Evolutionary conservation across 805 yeast species (phyloP), one percentile per base, ranked within the genome.

Genomic region (Saccharomycopsis fodiens): DNA sequence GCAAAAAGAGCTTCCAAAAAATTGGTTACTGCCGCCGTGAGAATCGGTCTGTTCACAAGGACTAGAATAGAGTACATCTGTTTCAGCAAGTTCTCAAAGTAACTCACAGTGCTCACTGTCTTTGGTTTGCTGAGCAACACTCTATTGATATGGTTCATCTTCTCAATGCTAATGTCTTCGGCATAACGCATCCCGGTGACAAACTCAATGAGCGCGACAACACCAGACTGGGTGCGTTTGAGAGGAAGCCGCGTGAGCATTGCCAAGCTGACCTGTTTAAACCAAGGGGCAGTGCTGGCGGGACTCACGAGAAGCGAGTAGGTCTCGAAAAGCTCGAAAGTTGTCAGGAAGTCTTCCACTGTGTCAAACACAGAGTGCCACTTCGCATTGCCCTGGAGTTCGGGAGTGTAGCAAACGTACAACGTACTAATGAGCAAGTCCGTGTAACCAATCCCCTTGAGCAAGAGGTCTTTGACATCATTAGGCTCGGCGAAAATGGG

Each of bases 161-260:
- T 82, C 27, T 76, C 78, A n/a, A 79, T 61, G 51, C 79, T 79
- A 12, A 87, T 62, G 10, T 77, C 79, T 46, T 82, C 91, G 44
- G 72, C 69, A 35, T 86, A 94, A 46, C 96, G 67, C 21, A 85
- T 66, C 0, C 95, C 95, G 12, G 84, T 66, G 0, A 85, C 69
- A 51, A 85, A 78, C 60, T 91, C 97, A 23, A 88, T 69, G 41
- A 91, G 62, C 1, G 88, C 71, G 23, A 74, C 62, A 1, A 93
- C 77, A 0, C 97, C 97, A 55, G 82, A 80, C 1, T 62, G 59
- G 2, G 72, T 60, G 20, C 94, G 70, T 36, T 69, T 60, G 17
- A 76, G 58, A 1, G 84, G 82, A 22, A 86, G 61, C 2, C 59
- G 50, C 0, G 82, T 73, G 3, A 91, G 65, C 40, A 71, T 66